Percentiles rank a stretch among this genome's conserved stretches.
Conservation (phyloP, 805 yeast species). For the Zygotorulaspora sp. region DNA sequence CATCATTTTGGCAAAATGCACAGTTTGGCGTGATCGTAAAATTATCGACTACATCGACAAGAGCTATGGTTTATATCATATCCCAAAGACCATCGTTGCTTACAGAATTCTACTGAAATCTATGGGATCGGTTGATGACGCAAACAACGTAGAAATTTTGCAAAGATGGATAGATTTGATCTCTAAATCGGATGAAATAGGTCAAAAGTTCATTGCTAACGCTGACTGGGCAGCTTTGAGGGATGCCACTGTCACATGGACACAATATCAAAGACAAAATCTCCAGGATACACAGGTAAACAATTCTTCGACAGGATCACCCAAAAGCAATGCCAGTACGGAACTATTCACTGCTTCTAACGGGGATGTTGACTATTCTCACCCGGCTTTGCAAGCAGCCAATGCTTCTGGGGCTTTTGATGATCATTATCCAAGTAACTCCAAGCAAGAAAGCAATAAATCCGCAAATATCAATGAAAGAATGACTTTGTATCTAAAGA, state of each 20-base stretch:
- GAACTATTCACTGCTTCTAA: slow-evolving; percentile 18
- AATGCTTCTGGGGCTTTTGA: slow-evolving; percentile 39
- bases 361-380: slow-evolving; percentile 28
- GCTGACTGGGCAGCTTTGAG: slow-evolving; percentile 84
- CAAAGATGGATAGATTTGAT: slow-evolving; percentile 52
- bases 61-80: slow-evolving; percentile 53
- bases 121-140: slow-evolving; percentile 55
- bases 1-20: slow-evolving; percentile 62
- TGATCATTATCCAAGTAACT: slow-evolving; percentile 19
- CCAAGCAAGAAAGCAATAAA: slow-evolving; percentile 15
- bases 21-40: slow-evolving; percentile 62
- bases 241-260: slow-evolving; percentile 57
- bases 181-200: slow-evolving; percentile 46
- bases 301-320: slow-evolving; percentile 10
- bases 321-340: slow-evolving; percentile 12
- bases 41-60: slow-evolving; percentile 60
- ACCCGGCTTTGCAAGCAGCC: slow-evolving; percentile 38
- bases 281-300: slow-evolving; percentile 2
- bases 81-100: slow-evolving; percentile 62
- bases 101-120: slow-evolving; percentile 70
- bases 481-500: slow-evolving; percentile 49
- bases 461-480: slow-evolving; percentile 39
- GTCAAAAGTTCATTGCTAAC: slow-evolving; percentile 62
- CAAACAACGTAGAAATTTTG: slow-evolving; percentile 50
- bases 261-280: slow-evolving; percentile 21